Evolutionary conservation across 2,329 filamentous ascomycete species (phyloP).

Genomic region (Penicillium olsonii): DNA sequence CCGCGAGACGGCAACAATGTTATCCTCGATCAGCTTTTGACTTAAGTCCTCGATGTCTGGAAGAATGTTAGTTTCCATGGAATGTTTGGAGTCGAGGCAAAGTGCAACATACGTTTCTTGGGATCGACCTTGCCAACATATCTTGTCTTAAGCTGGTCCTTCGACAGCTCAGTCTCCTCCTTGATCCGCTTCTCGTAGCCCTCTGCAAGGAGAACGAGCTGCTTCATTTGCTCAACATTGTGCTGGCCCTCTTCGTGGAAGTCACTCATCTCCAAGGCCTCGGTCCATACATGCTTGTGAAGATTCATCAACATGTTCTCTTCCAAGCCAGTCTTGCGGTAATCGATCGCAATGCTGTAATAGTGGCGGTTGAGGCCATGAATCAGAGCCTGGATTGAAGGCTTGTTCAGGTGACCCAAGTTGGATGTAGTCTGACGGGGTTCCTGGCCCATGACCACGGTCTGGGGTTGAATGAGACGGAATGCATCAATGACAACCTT

Average conservation of each 20-base stretch:
- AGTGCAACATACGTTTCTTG: constrained; percentile 75
- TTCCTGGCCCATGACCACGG: constrained; percentile 96
- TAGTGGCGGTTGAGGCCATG: constrained; percentile 98
- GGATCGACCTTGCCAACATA: constrained; percentile 99
- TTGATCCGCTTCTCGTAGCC: constrained; percentile 99
- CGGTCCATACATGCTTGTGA: constrained; percentile 99
- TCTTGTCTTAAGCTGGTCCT: constrained; percentile 97
- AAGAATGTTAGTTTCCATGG: constrained; percentile 21
- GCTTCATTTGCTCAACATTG: constrained; percentile 86
- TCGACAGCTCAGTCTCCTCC: constrained; percentile 95
- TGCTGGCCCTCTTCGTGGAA: constrained; percentile 80
- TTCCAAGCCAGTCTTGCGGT: constrained; percentile 93
- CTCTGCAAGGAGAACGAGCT: constrained; percentile 84
- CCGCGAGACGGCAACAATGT: constrained; percentile 95
- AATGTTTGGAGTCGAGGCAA: background rate
- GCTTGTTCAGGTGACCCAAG: constrained; percentile 96
- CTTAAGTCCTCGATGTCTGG: constrained; percentile 88
- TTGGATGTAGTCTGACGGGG: constrained; percentile 97
- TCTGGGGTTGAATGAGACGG: constrained; percentile 96
- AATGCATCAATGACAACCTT: constrained; percentile 99
- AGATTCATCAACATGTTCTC: constrained; percentile 99
- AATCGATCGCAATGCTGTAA: constrained; percentile 98
- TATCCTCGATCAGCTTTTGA: constrained; percentile 96
- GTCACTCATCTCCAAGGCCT: constrained; percentile 94
- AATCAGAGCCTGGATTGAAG: constrained; percentile 98